phyloP scores from a whole-genome alignment of 2,329 filamentous ascomycete species.

The Trichoderma arundinaceum region DNA sequence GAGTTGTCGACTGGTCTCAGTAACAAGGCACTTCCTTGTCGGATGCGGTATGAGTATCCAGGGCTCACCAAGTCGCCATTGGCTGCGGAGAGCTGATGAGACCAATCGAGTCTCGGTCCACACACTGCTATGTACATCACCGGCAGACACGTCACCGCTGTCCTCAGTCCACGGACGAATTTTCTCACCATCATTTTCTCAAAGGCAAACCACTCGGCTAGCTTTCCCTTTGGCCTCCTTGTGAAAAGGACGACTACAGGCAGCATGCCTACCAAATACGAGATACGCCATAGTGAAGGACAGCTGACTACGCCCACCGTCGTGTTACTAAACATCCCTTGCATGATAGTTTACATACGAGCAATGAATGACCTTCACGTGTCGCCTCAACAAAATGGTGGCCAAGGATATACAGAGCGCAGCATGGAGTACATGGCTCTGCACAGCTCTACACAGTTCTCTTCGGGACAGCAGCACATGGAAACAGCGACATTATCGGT shows the following conservation, averaged over 20 bases:
- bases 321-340: not conserved
- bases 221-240: not conserved
- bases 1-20: slow-evolving; percentile 8
- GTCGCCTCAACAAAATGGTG: not conserved
- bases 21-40: slow-evolving; percentile 25
- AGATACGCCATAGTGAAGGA: not conserved
- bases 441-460: not conserved
- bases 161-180: not conserved
- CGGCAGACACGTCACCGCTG: not conserved
- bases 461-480: not conserved
- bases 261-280: too few species aligned
- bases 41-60: not conserved
- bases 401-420: not conserved
- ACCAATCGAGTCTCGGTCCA: not conserved
- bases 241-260: not conserved
- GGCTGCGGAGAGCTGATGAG: not conserved
- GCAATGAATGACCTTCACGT: slow-evolving; percentile 1
- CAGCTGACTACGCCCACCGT: not conserved
- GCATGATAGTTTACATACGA: not conserved
- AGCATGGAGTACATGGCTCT: not conserved
- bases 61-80: not conserved
- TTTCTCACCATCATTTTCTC: not conserved
- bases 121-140: not conserved
- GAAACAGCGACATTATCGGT: not conserved
- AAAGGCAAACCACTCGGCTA: not conserved